These are phyloP conservation scores for Blastocystis sp. DNA, from an alignment of 352 stramenopile genomes.

Conservation along the genomic window DNA sequence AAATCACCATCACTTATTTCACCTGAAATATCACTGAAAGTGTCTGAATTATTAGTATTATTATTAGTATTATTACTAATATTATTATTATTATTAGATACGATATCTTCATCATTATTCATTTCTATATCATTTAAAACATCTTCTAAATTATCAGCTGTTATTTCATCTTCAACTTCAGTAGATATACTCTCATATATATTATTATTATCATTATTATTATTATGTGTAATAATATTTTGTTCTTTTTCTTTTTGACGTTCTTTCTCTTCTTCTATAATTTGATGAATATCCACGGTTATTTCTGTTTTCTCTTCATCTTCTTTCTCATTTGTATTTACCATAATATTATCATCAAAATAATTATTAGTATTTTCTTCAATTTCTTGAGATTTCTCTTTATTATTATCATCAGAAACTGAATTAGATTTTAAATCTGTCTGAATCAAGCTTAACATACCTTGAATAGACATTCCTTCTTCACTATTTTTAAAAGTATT, in stretches of 20 bases:
- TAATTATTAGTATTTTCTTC: background rate
- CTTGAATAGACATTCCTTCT: background rate
- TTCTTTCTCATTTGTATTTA: background rate
- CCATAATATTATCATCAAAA: background rate
- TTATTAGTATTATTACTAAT: no score
- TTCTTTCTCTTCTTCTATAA: background rate
- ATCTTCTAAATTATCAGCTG: background rate
- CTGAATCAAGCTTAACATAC: background rate
- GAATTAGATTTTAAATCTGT: constrained; percentile 1
- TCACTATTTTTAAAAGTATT: constrained; percentile 3
- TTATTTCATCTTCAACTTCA: background rate
- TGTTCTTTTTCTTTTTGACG: constrained; percentile 22
- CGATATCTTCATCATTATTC: no score
- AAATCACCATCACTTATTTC: no score
- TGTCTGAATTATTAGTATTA: no score
- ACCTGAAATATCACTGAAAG: no score
- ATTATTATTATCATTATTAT: background rate
- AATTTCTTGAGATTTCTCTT: background rate
- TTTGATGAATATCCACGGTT: background rate
- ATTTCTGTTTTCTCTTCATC: constrained; percentile 2
- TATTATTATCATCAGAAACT: background rate
- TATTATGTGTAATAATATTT: background rate
- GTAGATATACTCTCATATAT: background rate
- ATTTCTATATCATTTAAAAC: constrained; percentile 16
- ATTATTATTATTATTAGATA: no score